Evolutionary conservation across 1,284 basidiomycete species (phyloP).

Genomic region (Melampsora occidentalis): DNA sequence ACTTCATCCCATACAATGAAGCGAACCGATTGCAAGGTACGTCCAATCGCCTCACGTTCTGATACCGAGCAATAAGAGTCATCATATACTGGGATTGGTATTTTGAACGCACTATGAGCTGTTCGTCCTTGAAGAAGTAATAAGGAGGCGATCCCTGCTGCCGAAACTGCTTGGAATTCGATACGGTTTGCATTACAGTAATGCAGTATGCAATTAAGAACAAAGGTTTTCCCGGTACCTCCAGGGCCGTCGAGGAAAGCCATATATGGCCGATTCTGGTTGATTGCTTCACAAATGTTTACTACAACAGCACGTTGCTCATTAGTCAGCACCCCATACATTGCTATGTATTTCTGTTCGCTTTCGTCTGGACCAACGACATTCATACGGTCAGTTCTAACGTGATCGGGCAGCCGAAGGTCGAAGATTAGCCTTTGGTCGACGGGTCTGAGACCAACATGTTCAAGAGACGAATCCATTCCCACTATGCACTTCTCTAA

Average conservation of each 20-base stretch:
- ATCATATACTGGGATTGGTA: slow-evolving; percentile 51
- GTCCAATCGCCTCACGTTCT: neutral
- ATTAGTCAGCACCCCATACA: slow-evolving; percentile 52
- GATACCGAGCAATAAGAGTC: neutral
- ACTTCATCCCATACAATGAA: slow-evolving; percentile 41
- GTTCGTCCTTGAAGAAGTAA: slow-evolving; percentile 57
- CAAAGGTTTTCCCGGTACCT: slow-evolving; percentile 61
- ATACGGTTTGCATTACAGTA: slow-evolving; percentile 45
- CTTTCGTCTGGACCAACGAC: slow-evolving; percentile 57
- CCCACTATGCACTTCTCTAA: neutral
- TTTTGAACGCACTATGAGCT: slow-evolving; percentile 58
- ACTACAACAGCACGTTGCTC: slow-evolving; percentile 55
- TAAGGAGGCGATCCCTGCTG: slow-evolving; percentile 58
- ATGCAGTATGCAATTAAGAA: slow-evolving; percentile 57
- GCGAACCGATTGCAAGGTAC: neutral
- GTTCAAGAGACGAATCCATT: slow-evolving; percentile 42
- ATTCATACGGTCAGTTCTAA: slow-evolving; percentile 49
- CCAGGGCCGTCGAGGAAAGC: slow-evolving; percentile 61
- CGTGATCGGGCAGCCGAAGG: neutral
- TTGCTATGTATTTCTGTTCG: slow-evolving; percentile 50
- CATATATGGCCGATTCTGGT: slow-evolving; percentile 46
- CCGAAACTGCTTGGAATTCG: slow-evolving; percentile 52
- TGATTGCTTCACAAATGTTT: slow-evolving; percentile 53
- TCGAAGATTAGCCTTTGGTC: slow-evolving; percentile 43
- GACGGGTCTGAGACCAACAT: slow-evolving; percentile 48